Base-by-base conservation (phyloP, 1,139 yeast genomes). In the Spencermartinsiella ligniputridi region DNA sequence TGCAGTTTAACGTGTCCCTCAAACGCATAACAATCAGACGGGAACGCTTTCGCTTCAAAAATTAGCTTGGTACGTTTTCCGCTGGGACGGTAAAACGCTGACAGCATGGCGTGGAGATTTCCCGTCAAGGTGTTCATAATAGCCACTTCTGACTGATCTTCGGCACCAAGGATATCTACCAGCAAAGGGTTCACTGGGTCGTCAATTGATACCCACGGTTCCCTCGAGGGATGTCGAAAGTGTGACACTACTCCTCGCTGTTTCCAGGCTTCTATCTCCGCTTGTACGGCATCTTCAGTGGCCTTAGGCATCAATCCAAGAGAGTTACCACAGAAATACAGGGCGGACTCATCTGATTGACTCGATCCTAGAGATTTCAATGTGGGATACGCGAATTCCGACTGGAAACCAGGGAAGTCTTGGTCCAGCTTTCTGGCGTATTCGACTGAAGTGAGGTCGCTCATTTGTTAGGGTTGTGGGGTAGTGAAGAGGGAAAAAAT, bases 11-110 rank as follows among this genome's bases (percentile, higher is more conserved):
- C 89, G 60, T 86, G 79, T 58, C 88, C 86, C 52, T 78, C 72
- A 51, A 90, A 79, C 1, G 96, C 95, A 66, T 89, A 90, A 64
- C 78, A 85, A 61, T 90, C 97, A 0, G 95, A 84, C 1, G 97
- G 97, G 60, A 90, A 90, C 0, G 97, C 94, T 47, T 82, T 83
- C 54, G 81, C 81, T 59, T 90, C 97, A 62, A 85, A 85, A 50
- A 90, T 61, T 41, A 90, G 85, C 68, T 88, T 88, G 50, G 77
- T 74, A 51, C 81, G 73, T 3, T 56, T 62, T 1, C 75, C 77
- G 6, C 58, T 52, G 0, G 97, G 97, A 52, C 71, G 74, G 65
- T 88, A 90, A 60, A 90, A 90, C 20, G 87, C 75, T 6, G 81
- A 66, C 52, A 90, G 65, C 57, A 89, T 67, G 0, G 90, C 74